Conservation (phyloP, 2,329 filamentous ascomycete species). For the Penicillium digitatum region DNA sequence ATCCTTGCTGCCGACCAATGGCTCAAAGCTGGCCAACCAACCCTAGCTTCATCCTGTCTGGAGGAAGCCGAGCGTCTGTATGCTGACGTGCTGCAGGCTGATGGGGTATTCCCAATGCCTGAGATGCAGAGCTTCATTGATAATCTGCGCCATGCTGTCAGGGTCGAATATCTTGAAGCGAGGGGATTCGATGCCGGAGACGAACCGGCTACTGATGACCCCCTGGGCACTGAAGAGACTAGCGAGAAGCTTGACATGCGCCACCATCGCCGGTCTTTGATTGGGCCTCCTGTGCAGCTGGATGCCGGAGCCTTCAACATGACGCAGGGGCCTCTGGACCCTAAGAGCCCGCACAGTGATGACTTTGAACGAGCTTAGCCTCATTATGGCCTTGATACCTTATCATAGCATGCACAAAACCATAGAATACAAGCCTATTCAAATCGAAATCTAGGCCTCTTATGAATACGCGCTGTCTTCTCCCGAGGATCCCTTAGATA, state of each 20-base stretch:
- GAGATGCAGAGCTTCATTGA: constrained; percentile 50
- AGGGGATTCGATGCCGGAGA: constrained; percentile 34
- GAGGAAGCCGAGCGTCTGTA: constrained; percentile 62
- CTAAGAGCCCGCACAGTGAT: constrained; percentile 38
- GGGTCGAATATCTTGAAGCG: constrained; percentile 44
- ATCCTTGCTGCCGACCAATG: constrained; percentile 79
- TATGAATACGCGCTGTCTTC: background rate
- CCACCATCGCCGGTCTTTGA: constrained; percentile 54
- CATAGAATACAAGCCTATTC: constrained; percentile 16
- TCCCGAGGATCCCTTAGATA: too few species aligned
- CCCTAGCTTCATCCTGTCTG: constrained; percentile 74
- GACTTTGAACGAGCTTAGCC: constrained; percentile 47
- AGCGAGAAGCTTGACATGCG: constrained; percentile 56
- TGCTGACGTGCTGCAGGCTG: constrained; percentile 39
- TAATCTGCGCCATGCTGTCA: constrained; percentile 42
- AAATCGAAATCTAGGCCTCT: background rate
- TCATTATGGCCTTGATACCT: constrained; percentile 15
- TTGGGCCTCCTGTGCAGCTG: constrained; percentile 47
- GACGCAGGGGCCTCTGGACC: constrained; percentile 32
- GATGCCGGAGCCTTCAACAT: constrained; percentile 52
- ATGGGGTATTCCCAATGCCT: constrained; percentile 46
- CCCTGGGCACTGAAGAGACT: constrained; percentile 37
- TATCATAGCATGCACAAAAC: constrained; percentile 23
- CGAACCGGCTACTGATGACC: constrained; percentile 29
- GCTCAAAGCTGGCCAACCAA: constrained; percentile 70